phyloP scores from a whole-genome alignment of 495 filamentous ascomycete species.

The Trichoderma gamsii region DNA sequence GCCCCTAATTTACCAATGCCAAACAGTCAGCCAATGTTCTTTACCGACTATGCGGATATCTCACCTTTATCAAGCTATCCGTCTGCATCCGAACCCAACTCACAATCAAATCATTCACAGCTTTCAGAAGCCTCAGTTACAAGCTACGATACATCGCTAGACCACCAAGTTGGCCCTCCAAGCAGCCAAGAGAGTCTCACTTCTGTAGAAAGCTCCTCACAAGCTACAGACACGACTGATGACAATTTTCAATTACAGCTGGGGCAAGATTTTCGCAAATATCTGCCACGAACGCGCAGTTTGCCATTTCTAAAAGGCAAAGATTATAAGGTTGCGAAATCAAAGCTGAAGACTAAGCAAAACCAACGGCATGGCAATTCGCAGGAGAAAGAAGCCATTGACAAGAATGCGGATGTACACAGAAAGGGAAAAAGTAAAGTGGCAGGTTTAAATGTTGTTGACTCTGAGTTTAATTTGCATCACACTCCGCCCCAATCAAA shows the following conservation, averaged over 20 bases:
- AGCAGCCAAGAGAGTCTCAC: not conserved
- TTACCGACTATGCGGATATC: not conserved
- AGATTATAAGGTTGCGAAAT: not conserved
- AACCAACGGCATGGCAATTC: not conserved
- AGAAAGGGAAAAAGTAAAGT: too few species aligned
- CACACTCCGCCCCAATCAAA: not conserved
- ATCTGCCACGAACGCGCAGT: not conserved
- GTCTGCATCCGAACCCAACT: not conserved
- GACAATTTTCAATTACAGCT: not conserved
- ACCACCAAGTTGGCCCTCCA: not conserved
- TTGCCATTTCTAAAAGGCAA: slow-evolving; percentile 4
- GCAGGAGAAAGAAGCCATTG: not conserved
- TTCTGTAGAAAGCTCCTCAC: not conserved
- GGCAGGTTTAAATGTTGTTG: too few species aligned
- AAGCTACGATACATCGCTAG: not conserved
- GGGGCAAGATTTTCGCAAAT: not conserved
- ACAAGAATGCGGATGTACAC: not conserved
- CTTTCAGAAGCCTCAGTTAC: not conserved
- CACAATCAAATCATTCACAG: not conserved
- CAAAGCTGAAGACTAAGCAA: not conserved
- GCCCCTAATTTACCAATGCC: not conserved
- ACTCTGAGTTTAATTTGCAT: not conserved
- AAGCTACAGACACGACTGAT: not conserved
- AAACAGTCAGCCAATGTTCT: not conserved
- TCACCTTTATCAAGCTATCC: not conserved